Percentiles rank a stretch among this genome's conserved stretches.
phyloP scores from a whole-genome alignment of 306 rosid genomes.

The Vigna trinervia region DNA sequence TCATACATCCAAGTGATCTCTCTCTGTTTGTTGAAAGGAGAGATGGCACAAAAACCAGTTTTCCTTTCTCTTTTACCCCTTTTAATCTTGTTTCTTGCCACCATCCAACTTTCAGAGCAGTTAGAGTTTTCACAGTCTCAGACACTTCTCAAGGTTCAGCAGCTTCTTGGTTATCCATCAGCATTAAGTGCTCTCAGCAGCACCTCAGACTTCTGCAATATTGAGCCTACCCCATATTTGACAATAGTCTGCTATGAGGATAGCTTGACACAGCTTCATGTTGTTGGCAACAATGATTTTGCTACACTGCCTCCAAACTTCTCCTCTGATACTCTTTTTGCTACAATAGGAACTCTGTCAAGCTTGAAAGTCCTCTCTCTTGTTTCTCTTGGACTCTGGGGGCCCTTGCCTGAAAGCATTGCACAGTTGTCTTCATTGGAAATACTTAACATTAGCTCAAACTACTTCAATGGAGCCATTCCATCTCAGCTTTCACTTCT shows the following conservation, averaged over 20 bases:
- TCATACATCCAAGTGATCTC: slow-evolving; percentile 5
- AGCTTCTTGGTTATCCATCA: slow-evolving; percentile 73
- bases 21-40: slow-evolving; percentile 33
- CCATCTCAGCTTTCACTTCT: slow-evolving; percentile 64
- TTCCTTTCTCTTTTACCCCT: slow-evolving; percentile 48
- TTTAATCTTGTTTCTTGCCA: slow-evolving; percentile 52
- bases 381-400: slow-evolving; percentile 79
- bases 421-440: slow-evolving; percentile 65
- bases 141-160: slow-evolving; percentile 62
- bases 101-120: slow-evolving; percentile 58
- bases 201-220: slow-evolving; percentile 62
- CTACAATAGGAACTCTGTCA: slow-evolving; percentile 56
- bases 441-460: slow-evolving; percentile 78
- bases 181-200: slow-evolving; percentile 50
- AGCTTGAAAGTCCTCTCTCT: slow-evolving; percentile 79
- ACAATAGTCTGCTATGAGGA: slow-evolving; percentile 78
- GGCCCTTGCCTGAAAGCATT: slow-evolving; percentile 67
- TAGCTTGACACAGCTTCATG: slow-evolving; percentile 78
- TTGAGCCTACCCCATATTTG: slow-evolving; percentile 69
- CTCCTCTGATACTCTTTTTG: slow-evolving; percentile 61
- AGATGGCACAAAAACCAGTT: slow-evolving; percentile 54
- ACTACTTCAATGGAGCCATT: slow-evolving; percentile 66
- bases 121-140: slow-evolving; percentile 57
- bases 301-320: slow-evolving; percentile 53
- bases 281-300: slow-evolving; percentile 57